Conservation (phyloP, 768 basidiomycete genomes). For the Boletus edulis region DNA sequence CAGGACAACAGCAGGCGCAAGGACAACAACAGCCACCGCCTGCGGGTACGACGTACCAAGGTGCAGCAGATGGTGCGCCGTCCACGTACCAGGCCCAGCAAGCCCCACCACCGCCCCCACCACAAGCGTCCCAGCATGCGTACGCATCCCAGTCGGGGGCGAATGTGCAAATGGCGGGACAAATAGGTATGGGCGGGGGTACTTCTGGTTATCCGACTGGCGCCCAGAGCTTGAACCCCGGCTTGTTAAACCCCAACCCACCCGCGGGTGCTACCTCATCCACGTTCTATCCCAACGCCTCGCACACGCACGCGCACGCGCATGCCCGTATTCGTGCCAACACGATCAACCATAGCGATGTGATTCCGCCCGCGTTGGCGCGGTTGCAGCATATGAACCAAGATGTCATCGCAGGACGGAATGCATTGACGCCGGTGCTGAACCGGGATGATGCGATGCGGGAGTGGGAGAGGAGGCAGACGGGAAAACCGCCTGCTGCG, state of each 20-base stretch:
- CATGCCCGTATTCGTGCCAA: conserved; percentile 77
- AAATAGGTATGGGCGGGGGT: conserved; percentile 14
- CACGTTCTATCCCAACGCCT: conserved; percentile 56
- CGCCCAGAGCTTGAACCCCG: conserved; percentile 14
- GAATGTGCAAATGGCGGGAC: conserved; percentile 20
- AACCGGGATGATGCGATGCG: conserved; percentile 93
- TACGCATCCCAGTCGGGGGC: conserved; percentile 25
- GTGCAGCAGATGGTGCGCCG: conserved; percentile 13
- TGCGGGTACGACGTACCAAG: conserved; percentile 22
- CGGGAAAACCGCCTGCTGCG: conserved; percentile 65
- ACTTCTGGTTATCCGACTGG: conserved; percentile 18
- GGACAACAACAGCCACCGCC: conserved; percentile 8
- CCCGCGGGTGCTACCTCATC: conserved; percentile 42
- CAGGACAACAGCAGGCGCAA: conserved; percentile 30
- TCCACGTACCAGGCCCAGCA: conserved; percentile 25
- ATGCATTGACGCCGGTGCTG: conserved; percentile 88
- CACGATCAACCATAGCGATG: conserved; percentile 85
- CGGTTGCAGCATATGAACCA: conserved; percentile 87
- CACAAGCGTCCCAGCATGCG: conserved; percentile 21
- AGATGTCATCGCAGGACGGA: conserved; percentile 67
- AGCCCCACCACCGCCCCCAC: conserved; percentile 27
- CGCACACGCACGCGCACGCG: conserved; percentile 25
- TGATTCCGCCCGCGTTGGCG: conserved; percentile 92
- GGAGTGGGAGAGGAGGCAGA: conserved; percentile 92
- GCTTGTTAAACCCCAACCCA: conserved; percentile 44